Evolutionary conservation across 2,329 filamentous ascomycete species (phyloP), one percentile per base, ranked within the genome.

Genomic region (Fusarium subtropicale): DNA sequence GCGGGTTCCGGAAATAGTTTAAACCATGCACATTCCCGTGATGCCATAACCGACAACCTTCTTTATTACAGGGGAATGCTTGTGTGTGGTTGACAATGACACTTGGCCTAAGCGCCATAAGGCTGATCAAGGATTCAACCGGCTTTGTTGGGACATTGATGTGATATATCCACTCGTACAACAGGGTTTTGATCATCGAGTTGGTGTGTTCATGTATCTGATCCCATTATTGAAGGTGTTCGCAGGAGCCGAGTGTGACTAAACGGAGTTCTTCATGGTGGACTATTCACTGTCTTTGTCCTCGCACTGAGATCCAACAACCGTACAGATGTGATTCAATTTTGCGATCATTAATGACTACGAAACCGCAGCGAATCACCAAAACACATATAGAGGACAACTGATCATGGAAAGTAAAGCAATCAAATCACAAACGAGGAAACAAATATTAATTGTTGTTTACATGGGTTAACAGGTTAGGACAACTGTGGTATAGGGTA

Each of bases 21-120:
- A 18, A 24, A 26, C 57, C 55, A 30, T 24, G 16, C 26, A 45
- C 24, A 38, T 45, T 57, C 36, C 44, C 36, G 20, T 24, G 24
- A 26, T 54, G 7, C 13, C 26, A 11, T 5, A 28, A 15, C 51
- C 34, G 47, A 56, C 41, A 58, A n/a, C 6, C 33, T 16, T 36
- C 20, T 20, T 16, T 15, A 18, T 12, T 31, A n/a, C 28, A 38
- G 33, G 36, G 18, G 6, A 16, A 10, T 18, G 33, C 48, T 26
- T 18, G 33, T 16, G 10, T 51, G 33, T 16, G 36, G 33, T 51
- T 51, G 48, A 22, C n/a, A 51, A 13, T 51, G 48, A 20, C 20
- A 22, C 28, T 42, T 64, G 59, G 60, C 38, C 38, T 57, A 15
- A 64, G 60, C 60, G 60, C 8, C 38, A 5, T 10, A 50, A 50